Evolutionary conservation across 2,329 filamentous ascomycete genomes (phyloP).

Genomic region (Fusarium sp.): DNA sequence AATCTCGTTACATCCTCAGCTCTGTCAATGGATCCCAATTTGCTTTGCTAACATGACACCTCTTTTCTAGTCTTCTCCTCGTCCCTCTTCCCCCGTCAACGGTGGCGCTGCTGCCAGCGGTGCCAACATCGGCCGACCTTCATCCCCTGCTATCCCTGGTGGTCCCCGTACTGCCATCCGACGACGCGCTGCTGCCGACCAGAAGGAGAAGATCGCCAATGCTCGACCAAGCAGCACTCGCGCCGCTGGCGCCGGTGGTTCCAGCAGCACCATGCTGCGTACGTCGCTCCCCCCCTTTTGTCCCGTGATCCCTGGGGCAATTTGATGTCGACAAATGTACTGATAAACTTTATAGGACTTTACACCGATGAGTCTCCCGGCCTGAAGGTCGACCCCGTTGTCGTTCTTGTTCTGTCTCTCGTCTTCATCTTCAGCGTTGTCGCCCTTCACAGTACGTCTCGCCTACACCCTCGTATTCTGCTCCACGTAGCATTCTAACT

Average conservation of each 20-base stretch:
- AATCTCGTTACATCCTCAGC: neutral
- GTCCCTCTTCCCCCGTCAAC: conserved; percentile 72
- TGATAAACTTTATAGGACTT: conserved; percentile 72
- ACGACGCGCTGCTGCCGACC: conserved; percentile 93
- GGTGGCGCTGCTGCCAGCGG: conserved; percentile 74
- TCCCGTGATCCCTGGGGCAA: neutral
- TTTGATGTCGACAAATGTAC: conserved; percentile 21
- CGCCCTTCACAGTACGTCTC: conserved; percentile 88
- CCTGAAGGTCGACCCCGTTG: conserved; percentile 97
- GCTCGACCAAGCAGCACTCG: conserved; percentile 91
- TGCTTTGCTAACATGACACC: conserved; percentile 13
- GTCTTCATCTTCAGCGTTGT: conserved; percentile 99
- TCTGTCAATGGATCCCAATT: conserved; percentile 2
- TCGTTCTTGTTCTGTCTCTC: conserved; percentile 94
- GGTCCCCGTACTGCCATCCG: conserved; percentile 96
- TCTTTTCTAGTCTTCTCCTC: conserved; percentile 68
- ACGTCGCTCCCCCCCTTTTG: conserved; percentile 63
- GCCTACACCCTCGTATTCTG: neutral
- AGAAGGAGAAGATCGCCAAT: conserved; percentile 98
- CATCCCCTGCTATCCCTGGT: conserved; percentile 90
- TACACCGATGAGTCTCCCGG: conserved; percentile 99
- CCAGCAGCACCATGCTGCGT: conserved; percentile 98
- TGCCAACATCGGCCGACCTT: conserved; percentile 80
- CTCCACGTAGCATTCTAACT: conserved; percentile 40
- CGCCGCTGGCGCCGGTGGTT: conserved; percentile 93